These are phyloP conservation scores for Candida wancherniae DNA, from an alignment of 805 yeast species.

Conservation along the genomic window DNA sequence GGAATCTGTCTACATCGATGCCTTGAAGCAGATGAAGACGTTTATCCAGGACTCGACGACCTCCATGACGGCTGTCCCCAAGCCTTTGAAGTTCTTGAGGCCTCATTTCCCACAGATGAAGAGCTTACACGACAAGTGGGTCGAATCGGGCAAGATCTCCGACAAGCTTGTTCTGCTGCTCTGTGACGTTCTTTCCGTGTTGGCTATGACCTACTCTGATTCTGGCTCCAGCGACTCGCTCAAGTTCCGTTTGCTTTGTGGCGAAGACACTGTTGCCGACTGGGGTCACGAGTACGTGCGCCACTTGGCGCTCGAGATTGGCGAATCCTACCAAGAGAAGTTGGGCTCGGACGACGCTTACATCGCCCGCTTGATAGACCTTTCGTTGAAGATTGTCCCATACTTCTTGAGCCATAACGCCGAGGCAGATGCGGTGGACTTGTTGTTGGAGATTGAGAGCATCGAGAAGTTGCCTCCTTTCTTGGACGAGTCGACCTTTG, in stretches of 20 bases:
- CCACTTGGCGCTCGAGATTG: slow-evolving; percentile 92
- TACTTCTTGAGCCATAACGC: slow-evolving; percentile 91
- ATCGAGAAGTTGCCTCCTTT: slow-evolving; percentile 77
- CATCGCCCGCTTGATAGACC: slow-evolving; percentile 46
- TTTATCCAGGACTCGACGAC: slow-evolving; percentile 89
- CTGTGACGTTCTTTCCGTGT: slow-evolving; percentile 86
- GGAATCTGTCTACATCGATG: slow-evolving; percentile 47
- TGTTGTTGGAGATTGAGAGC: slow-evolving; percentile 82
- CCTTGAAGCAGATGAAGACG: slow-evolving; percentile 67
- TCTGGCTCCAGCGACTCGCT: slow-evolving; percentile 75
- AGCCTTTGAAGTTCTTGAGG: slow-evolving; percentile 91
- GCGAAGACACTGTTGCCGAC: slow-evolving; percentile 58
- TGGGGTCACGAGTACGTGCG: slow-evolving; percentile 99
- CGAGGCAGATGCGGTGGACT: slow-evolving; percentile 96
- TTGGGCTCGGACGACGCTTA: slow-evolving; percentile 32
- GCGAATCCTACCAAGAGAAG: slow-evolving; percentile 68
- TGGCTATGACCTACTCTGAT: slow-evolving; percentile 91
- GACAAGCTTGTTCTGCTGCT: slow-evolving; percentile 47
- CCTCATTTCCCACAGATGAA: slow-evolving; percentile 76
- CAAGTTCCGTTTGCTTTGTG: slow-evolving; percentile 63
- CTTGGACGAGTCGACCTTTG: slow-evolving; percentile 79
- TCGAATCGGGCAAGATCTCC: slow-evolving; percentile 21
- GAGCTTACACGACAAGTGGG: slow-evolving; percentile 66
- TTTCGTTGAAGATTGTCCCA: slow-evolving; percentile 78
- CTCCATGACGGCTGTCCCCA: slow-evolving; percentile 99